phyloP scores from a whole-genome alignment of 345 rosid genomes.

The Raphanus raphanistrum region DNA sequence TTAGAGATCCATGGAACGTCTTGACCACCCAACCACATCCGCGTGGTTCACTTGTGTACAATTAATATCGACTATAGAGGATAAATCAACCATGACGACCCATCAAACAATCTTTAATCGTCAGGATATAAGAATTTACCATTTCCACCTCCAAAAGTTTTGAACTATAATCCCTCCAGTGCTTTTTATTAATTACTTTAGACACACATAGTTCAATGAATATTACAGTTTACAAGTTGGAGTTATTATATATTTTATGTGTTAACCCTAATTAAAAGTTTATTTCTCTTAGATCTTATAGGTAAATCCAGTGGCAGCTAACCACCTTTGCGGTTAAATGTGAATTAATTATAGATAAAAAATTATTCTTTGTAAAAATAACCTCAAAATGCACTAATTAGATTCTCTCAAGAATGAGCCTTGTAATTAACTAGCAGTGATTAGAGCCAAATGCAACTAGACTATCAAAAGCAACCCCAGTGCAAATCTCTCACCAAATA shows the following conservation, averaged over 20 bases:
- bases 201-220: not conserved
- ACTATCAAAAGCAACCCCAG: not conserved
- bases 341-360: not conserved
- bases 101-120: not conserved
- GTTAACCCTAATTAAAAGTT: not conserved
- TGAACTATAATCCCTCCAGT: not conserved
- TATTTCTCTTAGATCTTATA: not conserved
- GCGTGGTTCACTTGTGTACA: not conserved
- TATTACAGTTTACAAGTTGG: not conserved
- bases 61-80: not conserved
- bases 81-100: not conserved
- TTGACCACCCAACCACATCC: too few species aligned
- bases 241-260: not conserved
- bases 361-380: not conserved
- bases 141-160: not conserved
- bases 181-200: not conserved
- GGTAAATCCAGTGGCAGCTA: not conserved
- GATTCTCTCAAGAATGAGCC: not conserved
- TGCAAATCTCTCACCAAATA: not conserved
- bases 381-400: not conserved
- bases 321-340: not conserved
- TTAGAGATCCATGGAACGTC: too few species aligned
- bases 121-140: not conserved
- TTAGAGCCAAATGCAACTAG: not conserved
- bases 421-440: not conserved